phyloP scores from a whole-genome alignment of 1,139 yeast genomes.

The Diutina mesorugosa region DNA sequence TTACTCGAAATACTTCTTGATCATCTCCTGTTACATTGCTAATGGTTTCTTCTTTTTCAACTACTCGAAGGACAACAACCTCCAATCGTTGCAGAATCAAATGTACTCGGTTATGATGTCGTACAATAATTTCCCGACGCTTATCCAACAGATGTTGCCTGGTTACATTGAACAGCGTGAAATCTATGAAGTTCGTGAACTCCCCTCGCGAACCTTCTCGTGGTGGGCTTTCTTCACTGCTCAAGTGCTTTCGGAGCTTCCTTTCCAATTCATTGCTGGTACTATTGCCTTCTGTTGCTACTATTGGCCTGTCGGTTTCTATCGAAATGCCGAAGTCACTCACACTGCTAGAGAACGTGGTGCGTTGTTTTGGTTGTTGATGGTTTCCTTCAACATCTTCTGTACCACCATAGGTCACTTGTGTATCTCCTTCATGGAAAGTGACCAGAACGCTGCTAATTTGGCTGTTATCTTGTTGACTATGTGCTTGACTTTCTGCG shows the following conservation, averaged over 20 bases:
- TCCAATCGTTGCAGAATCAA: constrained; percentile 50
- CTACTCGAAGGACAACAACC: constrained; percentile 44
- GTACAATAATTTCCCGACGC: constrained; percentile 30
- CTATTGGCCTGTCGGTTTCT: constrained; percentile 30
- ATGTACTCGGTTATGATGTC: constrained; percentile 59
- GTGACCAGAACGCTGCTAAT: constrained; percentile 29
- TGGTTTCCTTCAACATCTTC: constrained; percentile 35
- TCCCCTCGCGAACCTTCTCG: constrained; percentile 49
- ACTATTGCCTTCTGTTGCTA: constrained; percentile 24
- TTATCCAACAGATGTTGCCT: constrained; percentile 11
- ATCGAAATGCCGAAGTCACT: constrained; percentile 16
- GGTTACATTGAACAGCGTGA: constrained; percentile 38
- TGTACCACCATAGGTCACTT: constrained; percentile 23
- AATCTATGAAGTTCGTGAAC: constrained; percentile 80
- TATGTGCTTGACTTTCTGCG: constrained; percentile 34
- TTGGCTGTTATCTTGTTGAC: constrained; percentile 32
- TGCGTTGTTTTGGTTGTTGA: constrained; percentile 14
- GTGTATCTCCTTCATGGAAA: constrained; percentile 24
- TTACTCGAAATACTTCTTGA: constrained; percentile 50
- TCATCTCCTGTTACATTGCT: constrained; percentile 39
- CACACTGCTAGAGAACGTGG: constrained; percentile 5
- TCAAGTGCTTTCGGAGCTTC: constrained; percentile 24
- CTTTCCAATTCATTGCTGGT: constrained; percentile 21
- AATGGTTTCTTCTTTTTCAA: constrained; percentile 69
- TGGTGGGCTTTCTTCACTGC: constrained; percentile 33